phyloP scores from a whole-genome alignment of 2,329 filamentous ascomycete genomes.

The Arthrobotrys pseudoclavata region DNA sequence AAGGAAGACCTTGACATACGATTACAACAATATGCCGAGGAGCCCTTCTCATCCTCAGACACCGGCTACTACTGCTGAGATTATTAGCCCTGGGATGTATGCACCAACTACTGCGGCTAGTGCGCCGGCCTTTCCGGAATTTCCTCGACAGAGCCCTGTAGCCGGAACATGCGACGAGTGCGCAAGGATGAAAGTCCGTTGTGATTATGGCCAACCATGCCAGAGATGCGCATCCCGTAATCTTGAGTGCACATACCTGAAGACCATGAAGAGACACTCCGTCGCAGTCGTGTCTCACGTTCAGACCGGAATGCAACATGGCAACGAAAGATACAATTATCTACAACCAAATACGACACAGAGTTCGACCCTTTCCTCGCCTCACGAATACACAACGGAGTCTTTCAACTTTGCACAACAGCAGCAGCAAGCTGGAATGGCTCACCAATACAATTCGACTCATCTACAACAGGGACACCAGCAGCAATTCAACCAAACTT shows the following conservation, averaged over 20 bases:
- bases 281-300: conserved; percentile 55
- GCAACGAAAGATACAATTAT: conserved; percentile 48
- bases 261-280: conserved; percentile 58
- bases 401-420: conserved; percentile 53
- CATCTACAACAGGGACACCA: conserved; percentile 54
- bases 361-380: conserved; percentile 49
- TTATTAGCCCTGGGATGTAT: conserved; percentile 51
- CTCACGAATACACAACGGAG: conserved; percentile 58
- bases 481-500: conserved; percentile 47
- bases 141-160: conserved; percentile 71
- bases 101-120: conserved; percentile 63
- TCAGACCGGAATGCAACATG: conserved; percentile 39
- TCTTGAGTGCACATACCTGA: conserved; percentile 62
- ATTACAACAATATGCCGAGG: conserved; percentile 50
- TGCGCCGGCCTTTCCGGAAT: conserved; percentile 74
- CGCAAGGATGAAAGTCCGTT: conserved; percentile 61
- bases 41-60: conserved; percentile 55
- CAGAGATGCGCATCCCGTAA: conserved; percentile 61
- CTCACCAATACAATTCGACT: conserved; percentile 47
- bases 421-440: conserved; percentile 36
- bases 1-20: conserved; percentile 42
- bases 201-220: conserved; percentile 62
- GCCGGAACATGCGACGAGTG: conserved; percentile 69
- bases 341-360: conserved; percentile 53
- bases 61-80: conserved; percentile 50